Conservation (phyloP, 2,329 filamentous ascomycete genomes). For the Trichoderma breve region DNA sequence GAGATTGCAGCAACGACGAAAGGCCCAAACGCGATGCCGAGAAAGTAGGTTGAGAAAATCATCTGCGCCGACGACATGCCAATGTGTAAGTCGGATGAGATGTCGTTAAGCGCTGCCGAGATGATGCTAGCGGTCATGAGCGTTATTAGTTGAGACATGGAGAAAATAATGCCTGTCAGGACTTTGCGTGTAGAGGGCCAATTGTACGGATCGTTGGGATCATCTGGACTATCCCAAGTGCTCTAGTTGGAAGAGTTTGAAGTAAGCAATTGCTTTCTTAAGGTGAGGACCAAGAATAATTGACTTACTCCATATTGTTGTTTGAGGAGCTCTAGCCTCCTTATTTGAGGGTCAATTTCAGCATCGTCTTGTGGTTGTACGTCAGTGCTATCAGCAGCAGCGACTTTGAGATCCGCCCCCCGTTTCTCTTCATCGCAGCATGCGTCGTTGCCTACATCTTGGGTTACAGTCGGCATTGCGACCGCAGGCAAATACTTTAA, state of each 20-base stretch:
- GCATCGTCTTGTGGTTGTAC: neutral
- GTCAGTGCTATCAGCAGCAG: neutral
- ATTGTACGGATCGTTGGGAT: neutral
- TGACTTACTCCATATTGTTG: neutral
- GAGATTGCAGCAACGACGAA: slow-evolving; percentile 35
- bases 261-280: neutral
- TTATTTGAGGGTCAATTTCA: neutral
- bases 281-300: accelerated
- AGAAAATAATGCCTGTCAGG: slow-evolving; percentile 32
- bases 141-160: slow-evolving; percentile 36
- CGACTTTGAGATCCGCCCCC: neutral
- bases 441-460: neutral
- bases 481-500: neutral
- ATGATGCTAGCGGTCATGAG: slow-evolving; percentile 39
- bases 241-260: neutral
- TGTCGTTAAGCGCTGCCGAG: slow-evolving; percentile 35
- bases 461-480: neutral
- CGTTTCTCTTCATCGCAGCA: neutral
- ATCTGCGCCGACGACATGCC: slow-evolving; percentile 29
- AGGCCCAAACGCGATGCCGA: slow-evolving; percentile 36
- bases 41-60: slow-evolving; percentile 36
- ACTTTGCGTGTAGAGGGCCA: slow-evolving; percentile 46
- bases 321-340: neutral
- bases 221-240: neutral
- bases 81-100: slow-evolving; percentile 33